phyloP scores from a whole-genome alignment of 495 filamentous ascomycete species.

The Thermothielavioides terrestris region DNA sequence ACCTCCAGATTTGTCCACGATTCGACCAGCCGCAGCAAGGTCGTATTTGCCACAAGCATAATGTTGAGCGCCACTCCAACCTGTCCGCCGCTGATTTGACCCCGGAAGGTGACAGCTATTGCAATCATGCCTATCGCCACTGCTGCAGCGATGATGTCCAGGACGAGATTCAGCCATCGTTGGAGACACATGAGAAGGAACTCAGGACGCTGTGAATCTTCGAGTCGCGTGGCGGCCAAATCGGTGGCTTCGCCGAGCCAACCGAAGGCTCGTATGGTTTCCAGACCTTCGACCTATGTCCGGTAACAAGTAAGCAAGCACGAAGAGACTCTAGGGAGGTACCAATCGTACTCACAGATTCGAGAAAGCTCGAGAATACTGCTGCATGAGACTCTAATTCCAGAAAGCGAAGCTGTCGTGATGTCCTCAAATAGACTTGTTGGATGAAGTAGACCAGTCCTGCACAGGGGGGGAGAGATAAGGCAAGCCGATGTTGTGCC shows the following conservation, averaged over 20 bases:
- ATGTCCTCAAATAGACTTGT: conserved; percentile 55
- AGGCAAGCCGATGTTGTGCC: conserved; percentile 36
- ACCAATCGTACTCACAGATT: conserved; percentile 24
- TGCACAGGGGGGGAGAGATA: conserved; percentile 27
- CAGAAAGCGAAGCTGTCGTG: conserved; percentile 53
- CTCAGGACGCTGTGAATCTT: conserved; percentile 32
- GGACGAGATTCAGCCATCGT: conserved; percentile 37
- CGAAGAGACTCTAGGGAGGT: not conserved
- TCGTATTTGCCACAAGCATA: conserved; percentile 25
- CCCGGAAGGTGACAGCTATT: conserved; percentile 24
- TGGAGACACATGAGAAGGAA: conserved; percentile 39
- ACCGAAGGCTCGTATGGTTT: conserved; percentile 41
- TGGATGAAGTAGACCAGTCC: conserved; percentile 45
- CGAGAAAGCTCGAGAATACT: conserved; percentile 51
- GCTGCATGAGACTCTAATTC: conserved; percentile 56
- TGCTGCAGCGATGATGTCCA: conserved; percentile 33
- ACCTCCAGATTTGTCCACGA: conserved; percentile 44
- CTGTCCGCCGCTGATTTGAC: conserved; percentile 22
- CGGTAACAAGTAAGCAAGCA: not conserved
- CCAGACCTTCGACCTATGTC: conserved; percentile 25
- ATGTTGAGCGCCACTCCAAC: conserved; percentile 25
- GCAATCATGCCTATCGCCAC: conserved; percentile 38
- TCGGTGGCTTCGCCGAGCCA: conserved; percentile 23
- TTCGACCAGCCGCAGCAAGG: conserved; percentile 25
- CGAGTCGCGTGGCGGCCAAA: conserved; percentile 20